Base-by-base conservation (phyloP, 345 rosid species). In the Salix exigua region DNA sequence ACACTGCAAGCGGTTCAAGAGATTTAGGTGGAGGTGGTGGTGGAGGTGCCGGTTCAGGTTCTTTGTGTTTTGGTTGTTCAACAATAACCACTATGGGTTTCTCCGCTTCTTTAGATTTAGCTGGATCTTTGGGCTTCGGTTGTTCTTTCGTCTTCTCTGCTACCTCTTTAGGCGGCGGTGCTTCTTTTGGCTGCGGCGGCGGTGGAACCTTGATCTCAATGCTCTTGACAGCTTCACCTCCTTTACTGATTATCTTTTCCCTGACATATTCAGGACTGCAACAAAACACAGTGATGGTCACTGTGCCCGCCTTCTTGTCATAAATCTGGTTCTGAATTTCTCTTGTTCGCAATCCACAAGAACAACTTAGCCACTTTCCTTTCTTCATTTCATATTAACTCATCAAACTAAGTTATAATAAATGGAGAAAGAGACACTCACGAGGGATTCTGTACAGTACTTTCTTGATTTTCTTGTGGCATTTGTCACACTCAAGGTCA, bases 401-500 rank as follows among this genome's bases (percentile, higher is more conserved):
- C 31, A 38, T 82, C 82, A 87, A 88, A 55, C 61, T 71, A 67
- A 30, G 23, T 30, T 70, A 14, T 30, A 13, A 3, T 13, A 14
- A 2, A 25, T 13, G 40, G 69, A 33, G 37, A 31, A 30, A 14
- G 10, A 62, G 46, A 42, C 31, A 88, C 98, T 89, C 82, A 93
- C 97, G 87, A 80, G 92, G 97, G 72, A 81, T 81, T 79, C 85
- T 81, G 67, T 90, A 86, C 21, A 93, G 98, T 11, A 91, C 78
- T 70, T 89, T 88, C 92, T 90, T 94, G 69, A 94, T 91, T 82
- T 91, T 93, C 87, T 74, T 83, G 87, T 77, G 82, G 84, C 99
- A 95, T 72, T 85, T 83, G 2, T 51, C 25, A 69, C 99, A 95
- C 23, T 82, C 86, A 33, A 95, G 94, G 81, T 94, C 93, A 23